Evolutionary conservation across 2,329 filamentous ascomycete genomes (phyloP).

Genomic region (Colletotrichum musae): DNA sequence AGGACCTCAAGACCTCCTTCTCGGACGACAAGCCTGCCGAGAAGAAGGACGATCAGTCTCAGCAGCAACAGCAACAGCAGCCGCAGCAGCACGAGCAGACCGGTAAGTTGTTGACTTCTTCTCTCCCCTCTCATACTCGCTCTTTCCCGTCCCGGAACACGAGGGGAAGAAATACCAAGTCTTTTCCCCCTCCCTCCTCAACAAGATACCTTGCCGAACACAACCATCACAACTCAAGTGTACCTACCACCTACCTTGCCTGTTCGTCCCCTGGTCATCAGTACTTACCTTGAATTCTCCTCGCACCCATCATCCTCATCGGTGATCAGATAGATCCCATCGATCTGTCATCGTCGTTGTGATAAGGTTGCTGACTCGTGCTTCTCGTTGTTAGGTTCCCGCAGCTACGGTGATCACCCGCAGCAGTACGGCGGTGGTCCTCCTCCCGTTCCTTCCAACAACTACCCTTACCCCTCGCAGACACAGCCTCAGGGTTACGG

Average conservation of each 20-base stretch:
- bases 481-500: conserved; percentile 41
- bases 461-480: conserved; percentile 41
- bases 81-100: conserved; percentile 43
- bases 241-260: background rate
- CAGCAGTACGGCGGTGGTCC: conserved; percentile 39
- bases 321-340: conserved; percentile 12
- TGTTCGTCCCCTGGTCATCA: background rate
- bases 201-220: background rate
- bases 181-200: background rate
- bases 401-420: conserved; percentile 39
- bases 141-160: background rate
- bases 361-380: conserved; percentile 39
- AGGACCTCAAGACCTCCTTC: conserved; percentile 62
- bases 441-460: conserved; percentile 31
- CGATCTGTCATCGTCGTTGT: conserved; percentile 27
- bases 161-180: background rate
- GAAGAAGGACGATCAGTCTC: conserved; percentile 42
- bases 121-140: background rate
- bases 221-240: conserved; percentile 16
- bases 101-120: conserved; percentile 25
- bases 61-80: conserved; percentile 41
- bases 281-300: background rate
- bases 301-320: background rate
- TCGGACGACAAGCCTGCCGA: conserved; percentile 52
- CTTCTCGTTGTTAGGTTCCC: conserved; percentile 31